These are phyloP conservation scores for Edaphochlamys debaryana DNA, from an alignment of 139 green algal genomes.

Conservation along the genomic window DNA sequence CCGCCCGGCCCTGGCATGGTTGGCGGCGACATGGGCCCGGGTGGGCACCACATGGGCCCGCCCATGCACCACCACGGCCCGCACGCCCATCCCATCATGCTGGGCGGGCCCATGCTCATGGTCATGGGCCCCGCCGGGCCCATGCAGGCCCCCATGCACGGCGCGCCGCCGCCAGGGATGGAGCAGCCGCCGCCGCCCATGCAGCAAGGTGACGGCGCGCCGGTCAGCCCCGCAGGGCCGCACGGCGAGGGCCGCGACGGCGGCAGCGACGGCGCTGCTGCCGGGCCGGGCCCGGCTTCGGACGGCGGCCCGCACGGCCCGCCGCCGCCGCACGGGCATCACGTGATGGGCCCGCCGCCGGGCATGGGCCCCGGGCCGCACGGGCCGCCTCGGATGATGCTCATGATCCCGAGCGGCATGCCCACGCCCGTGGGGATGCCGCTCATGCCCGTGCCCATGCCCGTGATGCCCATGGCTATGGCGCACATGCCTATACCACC, in stretches of 20 bases:
- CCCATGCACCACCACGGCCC: conserved; percentile 11
- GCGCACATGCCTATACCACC: conserved; percentile 11
- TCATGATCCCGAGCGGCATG: too few relatives aligned
- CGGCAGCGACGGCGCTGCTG: neutral
- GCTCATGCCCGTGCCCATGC: conserved; percentile 13
- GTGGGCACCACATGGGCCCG: conserved; percentile 3
- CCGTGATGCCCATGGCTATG: conserved; percentile 1
- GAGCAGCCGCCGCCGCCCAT: neutral
- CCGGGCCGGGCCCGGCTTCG: neutral
- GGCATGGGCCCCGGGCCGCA: neutral
- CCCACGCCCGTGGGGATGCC: neutral
- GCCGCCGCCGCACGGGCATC: neutral
- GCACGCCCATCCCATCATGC: conserved; percentile 3
- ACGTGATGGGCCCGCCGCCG: conserved; percentile 9
- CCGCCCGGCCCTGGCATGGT: neutral
- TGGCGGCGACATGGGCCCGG: neutral
- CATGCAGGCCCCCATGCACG: conserved; percentile 11
- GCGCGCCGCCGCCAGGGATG: conserved; percentile 17
- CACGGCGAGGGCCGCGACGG: neutral
- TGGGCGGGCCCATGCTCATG: conserved; percentile 16
- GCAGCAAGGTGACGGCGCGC: neutral
- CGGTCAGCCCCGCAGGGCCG: neutral
- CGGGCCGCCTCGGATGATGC: neutral
- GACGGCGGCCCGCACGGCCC: neutral
- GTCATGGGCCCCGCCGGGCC: conserved; percentile 33